phyloP scores from a whole-genome alignment of 169 alveolate genomes.

The Eimeria tenella region DNA sequence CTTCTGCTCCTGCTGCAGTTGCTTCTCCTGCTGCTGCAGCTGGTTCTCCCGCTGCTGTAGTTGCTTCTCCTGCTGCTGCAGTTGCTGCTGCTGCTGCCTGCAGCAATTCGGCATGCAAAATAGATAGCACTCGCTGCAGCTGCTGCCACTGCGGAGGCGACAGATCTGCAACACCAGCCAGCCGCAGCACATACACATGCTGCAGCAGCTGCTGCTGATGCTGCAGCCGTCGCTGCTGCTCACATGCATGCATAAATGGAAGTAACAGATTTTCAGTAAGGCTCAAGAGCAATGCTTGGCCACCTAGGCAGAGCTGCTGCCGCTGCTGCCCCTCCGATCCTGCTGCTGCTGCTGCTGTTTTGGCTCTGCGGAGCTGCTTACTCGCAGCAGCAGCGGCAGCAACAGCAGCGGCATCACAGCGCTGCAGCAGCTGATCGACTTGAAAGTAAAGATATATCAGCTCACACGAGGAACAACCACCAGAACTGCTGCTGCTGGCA shows the following conservation, averaged over 20 bases:
- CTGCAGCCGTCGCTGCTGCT: background rate
- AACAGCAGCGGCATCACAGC: slow-evolving; percentile 20
- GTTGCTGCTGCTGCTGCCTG: slow-evolving; percentile 9
- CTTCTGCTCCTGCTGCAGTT: background rate
- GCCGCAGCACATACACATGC: slow-evolving; percentile 2
- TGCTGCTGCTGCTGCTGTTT: slow-evolving; percentile 24
- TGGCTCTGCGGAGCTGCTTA: background rate
- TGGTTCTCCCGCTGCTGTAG: no score
- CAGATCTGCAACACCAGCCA: background rate
- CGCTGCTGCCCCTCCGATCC: background rate
- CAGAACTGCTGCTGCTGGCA: background rate
- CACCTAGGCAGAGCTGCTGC: background rate
- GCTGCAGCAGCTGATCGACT: slow-evolving; percentile 17
- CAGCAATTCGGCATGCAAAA: background rate
- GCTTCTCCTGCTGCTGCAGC: background rate
- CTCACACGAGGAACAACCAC: background rate
- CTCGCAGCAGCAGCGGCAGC: slow-evolving; percentile 22
- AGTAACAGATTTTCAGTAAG: background rate
- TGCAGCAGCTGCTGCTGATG: slow-evolving; percentile 17
- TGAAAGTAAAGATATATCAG: background rate
- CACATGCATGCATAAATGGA: slow-evolving; percentile 3
- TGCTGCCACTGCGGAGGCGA: slow-evolving; percentile 15
- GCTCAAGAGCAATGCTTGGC: background rate
- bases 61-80: background rate
- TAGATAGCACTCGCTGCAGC: background rate